phyloP scores from a whole-genome alignment of 1,284 basidiomycete genomes.

The Exobasidium rhododendri region DNA sequence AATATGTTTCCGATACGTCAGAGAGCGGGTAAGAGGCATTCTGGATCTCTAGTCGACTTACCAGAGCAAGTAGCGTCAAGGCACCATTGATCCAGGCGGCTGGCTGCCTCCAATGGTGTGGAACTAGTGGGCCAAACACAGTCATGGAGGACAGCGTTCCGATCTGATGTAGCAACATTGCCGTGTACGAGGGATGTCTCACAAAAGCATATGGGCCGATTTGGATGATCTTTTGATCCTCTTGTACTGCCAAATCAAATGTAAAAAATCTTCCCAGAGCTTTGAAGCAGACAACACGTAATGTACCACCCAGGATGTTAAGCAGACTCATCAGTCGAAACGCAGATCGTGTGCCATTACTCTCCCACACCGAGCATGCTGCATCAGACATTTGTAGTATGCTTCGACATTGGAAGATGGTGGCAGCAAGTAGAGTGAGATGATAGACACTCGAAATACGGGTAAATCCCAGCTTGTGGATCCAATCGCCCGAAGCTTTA shows the following conservation, averaged over 20 bases:
- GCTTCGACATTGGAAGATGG: background rate
- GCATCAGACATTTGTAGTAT: background rate
- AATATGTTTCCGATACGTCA: too few relatives aligned
- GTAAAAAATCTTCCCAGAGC: slow-evolving; percentile 13
- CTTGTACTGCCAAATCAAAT: slow-evolving; percentile 10
- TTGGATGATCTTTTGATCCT: slow-evolving; percentile 14
- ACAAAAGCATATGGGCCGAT: slow-evolving; percentile 17
- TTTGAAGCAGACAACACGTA: slow-evolving; percentile 2
- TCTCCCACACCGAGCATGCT: background rate
- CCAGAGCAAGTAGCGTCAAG: background rate
- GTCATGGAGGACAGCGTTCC: background rate
- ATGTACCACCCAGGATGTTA: background rate
- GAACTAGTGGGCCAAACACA: slow-evolving; percentile 1
- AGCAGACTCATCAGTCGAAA: background rate
- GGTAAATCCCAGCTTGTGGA: background rate
- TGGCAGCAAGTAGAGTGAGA: background rate
- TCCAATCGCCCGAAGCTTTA: background rate
- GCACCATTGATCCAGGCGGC: background rate
- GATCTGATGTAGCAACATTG: background rate
- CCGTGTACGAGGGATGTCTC: slow-evolving; percentile 16
- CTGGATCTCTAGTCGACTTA: too few relatives aligned
- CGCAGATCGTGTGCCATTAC: background rate
- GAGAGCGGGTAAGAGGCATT: too few relatives aligned
- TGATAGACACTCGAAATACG: background rate
- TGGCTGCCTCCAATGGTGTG: background rate